Evolutionary conservation across 2,329 filamentous ascomycete species (phyloP).

Genomic region (Fusarium vanettenii): DNA sequence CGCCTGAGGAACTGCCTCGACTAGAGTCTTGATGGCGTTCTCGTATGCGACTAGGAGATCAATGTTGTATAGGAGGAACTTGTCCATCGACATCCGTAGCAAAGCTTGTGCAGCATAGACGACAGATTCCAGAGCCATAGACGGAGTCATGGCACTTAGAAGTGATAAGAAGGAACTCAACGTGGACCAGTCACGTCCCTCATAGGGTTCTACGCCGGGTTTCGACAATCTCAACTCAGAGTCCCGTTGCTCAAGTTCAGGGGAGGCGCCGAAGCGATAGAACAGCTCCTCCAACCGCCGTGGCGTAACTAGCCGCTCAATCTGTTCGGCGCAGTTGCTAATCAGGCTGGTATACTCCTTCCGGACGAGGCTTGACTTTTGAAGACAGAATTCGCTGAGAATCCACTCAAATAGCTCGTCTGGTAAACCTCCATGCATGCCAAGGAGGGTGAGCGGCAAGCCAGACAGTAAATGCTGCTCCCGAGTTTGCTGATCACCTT

Average conservation of each 20-base stretch:
- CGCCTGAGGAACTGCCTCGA: slow-evolving; percentile 52
- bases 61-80: slow-evolving; percentile 57
- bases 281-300: slow-evolving; percentile 66
- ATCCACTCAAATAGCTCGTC: slow-evolving; percentile 77
- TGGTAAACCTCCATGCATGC: slow-evolving; percentile 57
- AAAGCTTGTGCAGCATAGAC: slow-evolving; percentile 59
- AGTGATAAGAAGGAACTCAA: slow-evolving; percentile 58
- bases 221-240: slow-evolving; percentile 38
- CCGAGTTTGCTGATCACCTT: slow-evolving; percentile 58
- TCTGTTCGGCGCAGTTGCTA: slow-evolving; percentile 56
- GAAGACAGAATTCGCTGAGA: slow-evolving; percentile 66
- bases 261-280: slow-evolving; percentile 65
- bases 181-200: slow-evolving; percentile 58
- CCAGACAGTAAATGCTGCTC: slow-evolving; percentile 72
- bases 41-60: slow-evolving; percentile 56
- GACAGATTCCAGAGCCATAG: slow-evolving; percentile 49
- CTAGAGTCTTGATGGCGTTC: slow-evolving; percentile 56
- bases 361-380: slow-evolving; percentile 66
- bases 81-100: slow-evolving; percentile 67
- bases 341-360: slow-evolving; percentile 70
- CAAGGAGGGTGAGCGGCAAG: slow-evolving; percentile 64
- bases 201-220: slow-evolving; percentile 43
- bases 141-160: slow-evolving; percentile 51
- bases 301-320: slow-evolving; percentile 58
- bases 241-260: slow-evolving; percentile 53